Evolutionary conservation across 148 eudicot species (phyloP), one percentile per base, ranked within the genome.

Genomic region (Rhododendron griersonianum): DNA sequence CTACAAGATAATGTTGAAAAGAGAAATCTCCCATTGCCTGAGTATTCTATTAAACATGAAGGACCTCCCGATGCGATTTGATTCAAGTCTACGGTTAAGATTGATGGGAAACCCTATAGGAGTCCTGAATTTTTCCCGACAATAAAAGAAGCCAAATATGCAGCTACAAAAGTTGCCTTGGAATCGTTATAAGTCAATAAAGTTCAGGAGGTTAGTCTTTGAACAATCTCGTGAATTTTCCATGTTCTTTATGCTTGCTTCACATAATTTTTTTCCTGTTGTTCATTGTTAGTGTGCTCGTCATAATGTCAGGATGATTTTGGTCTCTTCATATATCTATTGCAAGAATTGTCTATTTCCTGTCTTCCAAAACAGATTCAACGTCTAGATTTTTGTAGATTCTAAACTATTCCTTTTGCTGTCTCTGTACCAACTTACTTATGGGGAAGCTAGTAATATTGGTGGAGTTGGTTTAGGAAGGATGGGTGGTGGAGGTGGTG

Each of bases 71-170:
- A 96, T 88, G 90, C 91, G 3, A 77, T 86, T 84, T 93, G 92
- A 81, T 95, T 93, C 82, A 95, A 84, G 90, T 90, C 89, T n/a
- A 91, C 69, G 84, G 98, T 96, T 23, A 89, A 83, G 4, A 2
- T 96, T 21, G 90, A 89, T 25, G 98, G 91, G 37, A 92, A 89
- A 84, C 86, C 85, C 3, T 91, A 90, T 86, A 91, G 86, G 79
- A 75, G 94, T 80, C 75, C 74, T 44, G 91, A 87, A 44, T 90
- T 81, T 84, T 91, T 81, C 86, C 19, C 88, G 35, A 95, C 97
- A 30, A 2, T 94, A 51, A 95, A 94, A 90, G 96, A 94, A 78
- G 96, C 98, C 79, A 97, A 96, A 86, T 92, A 92, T 87, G 93
- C 94, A 81, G 95, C 96, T 73, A 94, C 99, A 45, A 93, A 93